These are phyloP conservation scores for Aureobasidium sp. DNA, from an alignment of 2,329 filamentous ascomycete species.

Conservation along the genomic window DNA sequence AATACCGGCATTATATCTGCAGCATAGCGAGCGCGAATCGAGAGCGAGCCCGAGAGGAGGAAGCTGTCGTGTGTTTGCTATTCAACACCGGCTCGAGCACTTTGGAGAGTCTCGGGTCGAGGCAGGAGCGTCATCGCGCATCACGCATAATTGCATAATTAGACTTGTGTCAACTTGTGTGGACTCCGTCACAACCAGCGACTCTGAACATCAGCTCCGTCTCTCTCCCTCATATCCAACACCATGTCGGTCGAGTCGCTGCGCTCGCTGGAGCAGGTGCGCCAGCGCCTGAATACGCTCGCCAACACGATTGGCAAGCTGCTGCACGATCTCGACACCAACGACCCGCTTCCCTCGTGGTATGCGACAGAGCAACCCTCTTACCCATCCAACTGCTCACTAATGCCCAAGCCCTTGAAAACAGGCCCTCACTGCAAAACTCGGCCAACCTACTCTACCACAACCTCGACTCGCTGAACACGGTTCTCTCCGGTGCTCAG, in stretches of 20 bases:
- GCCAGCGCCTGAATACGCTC: constrained; percentile 26
- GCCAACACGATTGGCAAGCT: constrained; percentile 23
- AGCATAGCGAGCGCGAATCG: not conserved
- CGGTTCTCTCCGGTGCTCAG: constrained; percentile 57
- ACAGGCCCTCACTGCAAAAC: constrained; percentile 27
- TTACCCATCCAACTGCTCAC: constrained; percentile 6
- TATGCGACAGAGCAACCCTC: constrained; percentile 19
- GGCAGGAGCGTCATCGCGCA: not conserved
- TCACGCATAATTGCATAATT: not conserved
- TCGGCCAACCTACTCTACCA: constrained; percentile 32
- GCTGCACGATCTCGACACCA: constrained; percentile 23
- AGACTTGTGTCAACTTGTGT: not conserved
- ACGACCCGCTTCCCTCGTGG: constrained; percentile 30
- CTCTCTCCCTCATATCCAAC: not conserved
- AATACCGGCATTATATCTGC: constrained; percentile 2
- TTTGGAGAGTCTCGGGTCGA: not conserved
- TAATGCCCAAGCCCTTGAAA: constrained; percentile 8
- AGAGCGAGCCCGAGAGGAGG: not conserved
- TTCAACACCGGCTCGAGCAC: not conserved
- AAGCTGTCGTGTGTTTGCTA: not conserved
- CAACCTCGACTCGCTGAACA: constrained; percentile 61
- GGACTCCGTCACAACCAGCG: too few species aligned
- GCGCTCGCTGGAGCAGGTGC: constrained; percentile 27
- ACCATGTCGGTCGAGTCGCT: constrained; percentile 21
- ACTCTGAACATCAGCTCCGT: too few species aligned